Base-by-base conservation (phyloP, 1,284 basidiomycete species). In the Cutaneotrichosporon cavernicola region DNA sequence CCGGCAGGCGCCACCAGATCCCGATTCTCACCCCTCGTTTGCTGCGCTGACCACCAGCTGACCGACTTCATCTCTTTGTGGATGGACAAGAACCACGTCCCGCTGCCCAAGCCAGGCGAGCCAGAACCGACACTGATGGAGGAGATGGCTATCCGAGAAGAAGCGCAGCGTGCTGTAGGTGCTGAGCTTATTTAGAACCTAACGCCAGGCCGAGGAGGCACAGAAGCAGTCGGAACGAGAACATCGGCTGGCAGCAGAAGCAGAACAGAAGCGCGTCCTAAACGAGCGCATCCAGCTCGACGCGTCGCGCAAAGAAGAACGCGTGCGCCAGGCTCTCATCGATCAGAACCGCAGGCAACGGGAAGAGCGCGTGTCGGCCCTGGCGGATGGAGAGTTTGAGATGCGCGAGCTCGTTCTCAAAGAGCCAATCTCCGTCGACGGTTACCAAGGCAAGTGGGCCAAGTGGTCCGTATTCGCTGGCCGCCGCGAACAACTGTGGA, bases 141-240 rank as follows among this genome's bases (percentile, higher is more conserved):
- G 51, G 75, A 79, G 68, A 79, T 76, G 69, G 77, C 78, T 5
- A 65, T 74, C 34, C 66, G 81, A 36, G 81, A 80, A 60, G 77
- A 79, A 31, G 78, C 65, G 16, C 68, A 80, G 62, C 61, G 70
- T 65, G 75, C 76, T 5, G 81, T 81, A 58, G 70, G 77, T 74
- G 1, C 14, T 5, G 5, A 6, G 13, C 30, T 18, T 9, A 2
- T 6, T 1, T 1, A 31, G 16, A 30, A 22, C 7, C 63, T 64
- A 43, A 66, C 21, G 4, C 7, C 60, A 76, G 76, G 73, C 73
- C 1, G 72, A 73, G 58, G 69, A 62, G 43, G 73, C 72, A 0
- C 68, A 72, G 46, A 46, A 61, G n/a, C 60, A 71, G 36, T 71
- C 72, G 0, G 73, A 70, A n/a, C 57, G 63, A 47, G 71, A 76